Evolutionary conservation across 768 basidiomycete species (phyloP).

Genomic region (Ramaria rubella): DNA sequence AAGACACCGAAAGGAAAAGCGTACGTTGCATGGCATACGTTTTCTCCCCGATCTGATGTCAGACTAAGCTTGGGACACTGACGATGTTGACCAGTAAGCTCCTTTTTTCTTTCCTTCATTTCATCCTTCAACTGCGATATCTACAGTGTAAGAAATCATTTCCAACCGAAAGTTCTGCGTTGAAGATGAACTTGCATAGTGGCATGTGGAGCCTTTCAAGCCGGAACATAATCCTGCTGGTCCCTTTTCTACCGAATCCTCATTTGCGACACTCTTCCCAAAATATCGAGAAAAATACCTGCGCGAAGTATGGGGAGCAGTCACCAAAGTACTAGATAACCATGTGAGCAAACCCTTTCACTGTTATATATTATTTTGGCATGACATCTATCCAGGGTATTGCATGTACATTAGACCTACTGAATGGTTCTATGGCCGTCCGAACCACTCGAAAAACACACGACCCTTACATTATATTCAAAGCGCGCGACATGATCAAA

Average conservation of each 20-base stretch:
- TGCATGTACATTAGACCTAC: slow-evolving; percentile 85
- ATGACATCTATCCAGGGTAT: slow-evolving; percentile 53
- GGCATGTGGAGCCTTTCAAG: slow-evolving; percentile 83
- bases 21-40: slow-evolving; percentile 45
- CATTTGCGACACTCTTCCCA: slow-evolving; percentile 96
- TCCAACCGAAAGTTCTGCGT: neutral
- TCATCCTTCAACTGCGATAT: neutral
- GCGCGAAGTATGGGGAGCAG: slow-evolving; percentile 89
- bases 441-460: slow-evolving; percentile 94
- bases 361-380: neutral
- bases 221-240: slow-evolving; percentile 72
- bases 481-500: slow-evolving; percentile 94
- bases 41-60: slow-evolving; percentile 10
- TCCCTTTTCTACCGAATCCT: slow-evolving; percentile 90
- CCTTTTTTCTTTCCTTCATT: neutral
- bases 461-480: slow-evolving; percentile 94
- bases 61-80: slow-evolving; percentile 89
- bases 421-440: slow-evolving; percentile 97
- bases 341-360: slow-evolving; percentile 44
- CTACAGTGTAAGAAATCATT: slow-evolving; percentile 23
- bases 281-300: slow-evolving; percentile 98
- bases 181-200: slow-evolving; percentile 36
- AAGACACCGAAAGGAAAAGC: slow-evolving; percentile 89
- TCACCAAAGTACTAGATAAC: slow-evolving; percentile 75
- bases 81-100: slow-evolving; percentile 95